A percentile compares a stretch with the other conserved stretches of the same genome.
Conservation (phyloP, 495 filamentous ascomycete genomes). For the Xylaria castorea region DNA sequence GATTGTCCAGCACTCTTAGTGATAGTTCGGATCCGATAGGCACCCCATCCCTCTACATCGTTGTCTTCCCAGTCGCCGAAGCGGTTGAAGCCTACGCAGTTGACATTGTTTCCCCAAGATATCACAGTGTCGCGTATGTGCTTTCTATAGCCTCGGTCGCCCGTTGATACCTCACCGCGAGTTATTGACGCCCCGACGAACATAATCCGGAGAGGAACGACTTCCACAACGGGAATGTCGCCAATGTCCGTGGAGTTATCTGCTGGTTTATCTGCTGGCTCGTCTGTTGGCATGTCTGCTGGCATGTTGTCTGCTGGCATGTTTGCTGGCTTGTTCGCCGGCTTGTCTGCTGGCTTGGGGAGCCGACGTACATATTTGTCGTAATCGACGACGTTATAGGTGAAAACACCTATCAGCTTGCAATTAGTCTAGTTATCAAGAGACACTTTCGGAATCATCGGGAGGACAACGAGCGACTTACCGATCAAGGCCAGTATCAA, state of each 20-base stretch:
- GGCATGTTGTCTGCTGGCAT: too few relatives aligned
- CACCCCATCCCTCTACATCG: conserved; percentile 38
- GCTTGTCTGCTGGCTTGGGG: conserved; percentile 3
- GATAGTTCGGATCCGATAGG: conserved; percentile 38
- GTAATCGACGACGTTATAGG: conserved; percentile 31
- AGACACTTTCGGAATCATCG: neutral
- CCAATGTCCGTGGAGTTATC: neutral
- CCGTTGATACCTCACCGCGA: conserved; percentile 39
- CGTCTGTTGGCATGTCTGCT: too few relatives aligned
- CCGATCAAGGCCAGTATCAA: conserved; percentile 22
- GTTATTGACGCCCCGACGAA: conserved; percentile 40
- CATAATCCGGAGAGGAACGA: conserved; percentile 39
- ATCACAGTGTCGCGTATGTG: conserved; percentile 37
- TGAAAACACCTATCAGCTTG: conserved; percentile 12
- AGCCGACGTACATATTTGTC: conserved; percentile 31
- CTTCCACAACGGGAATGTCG: conserved; percentile 29
- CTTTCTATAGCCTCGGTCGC: conserved; percentile 39
- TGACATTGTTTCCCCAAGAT: conserved; percentile 37
- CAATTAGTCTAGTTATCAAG: neutral
- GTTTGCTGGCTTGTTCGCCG: too few relatives aligned
- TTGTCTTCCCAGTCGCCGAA: conserved; percentile 41
- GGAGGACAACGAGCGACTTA: conserved; percentile 9
- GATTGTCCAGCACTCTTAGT: conserved; percentile 29
- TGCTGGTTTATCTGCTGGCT: too few relatives aligned
- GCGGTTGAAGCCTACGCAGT: conserved; percentile 41